Base-by-base conservation (phyloP, 371 early-diverging fungal species). In the Mucor saturninus region DNA sequence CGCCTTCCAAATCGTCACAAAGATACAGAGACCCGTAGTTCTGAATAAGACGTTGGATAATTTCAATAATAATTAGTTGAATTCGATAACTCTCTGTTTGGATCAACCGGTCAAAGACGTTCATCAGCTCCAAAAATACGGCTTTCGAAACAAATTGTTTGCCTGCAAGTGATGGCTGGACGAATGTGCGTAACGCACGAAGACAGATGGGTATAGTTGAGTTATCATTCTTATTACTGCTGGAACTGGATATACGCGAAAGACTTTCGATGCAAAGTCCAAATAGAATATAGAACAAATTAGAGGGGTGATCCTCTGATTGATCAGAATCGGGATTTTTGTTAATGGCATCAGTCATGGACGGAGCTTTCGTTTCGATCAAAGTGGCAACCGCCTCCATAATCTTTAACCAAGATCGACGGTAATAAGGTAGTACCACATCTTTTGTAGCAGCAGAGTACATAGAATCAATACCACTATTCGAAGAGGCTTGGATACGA, bases 211-310 rank as follows among this genome's bases (percentile, higher is more conserved):
- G 64, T 53, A 81, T 69, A 2, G 75, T 69, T 0, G 73, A 53
- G 4, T 72, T 66, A 32, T 77, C 76, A 5, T 69, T 62, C 8
- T 67, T 73, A 26, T 68, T 69, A 42, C 70, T 68, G 30, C 79
- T 79, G 5, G 74, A 68, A 48, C 76, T 75, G 0, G 77, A 76
- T 0, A 76, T 74, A 21, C 79, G 75, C 0, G 89, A 83, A n/a
- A 86, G 60, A 32, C 79, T 79, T 66, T 89, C 89, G 30, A 89
- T 77, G 53, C 89, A 88, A 2, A 91, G 67, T 21, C 91, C 90
- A 65, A 85, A 81, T 4, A 91, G 59, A 31, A 88, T 74, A 60
- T 72, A 84, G 51, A 88, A 86, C 32, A 81, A 58, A 31, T 81
- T 75, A 0, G 85, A 75, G 29, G 81, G 78, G 7, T 61, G 62